These are phyloP conservation scores for Vitis hybrid DNA, from an alignment of 177 flowering plant species.

Conservation along the genomic window DNA sequence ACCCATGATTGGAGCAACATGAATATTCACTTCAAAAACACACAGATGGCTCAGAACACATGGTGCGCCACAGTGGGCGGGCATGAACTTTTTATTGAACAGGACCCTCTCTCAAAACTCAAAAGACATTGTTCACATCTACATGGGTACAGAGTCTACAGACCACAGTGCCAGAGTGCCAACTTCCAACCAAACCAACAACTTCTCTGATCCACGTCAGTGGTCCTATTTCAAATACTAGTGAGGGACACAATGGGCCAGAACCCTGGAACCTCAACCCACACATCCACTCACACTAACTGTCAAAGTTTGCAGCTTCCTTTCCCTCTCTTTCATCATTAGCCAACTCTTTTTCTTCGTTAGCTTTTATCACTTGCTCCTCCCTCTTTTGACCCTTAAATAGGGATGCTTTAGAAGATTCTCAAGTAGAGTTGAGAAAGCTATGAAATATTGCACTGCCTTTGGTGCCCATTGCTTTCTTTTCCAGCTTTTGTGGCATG, in stretches of 20 bases:
- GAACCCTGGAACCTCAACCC: neutral
- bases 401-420: conserved; percentile 10
- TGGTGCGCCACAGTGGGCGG: too few species aligned
- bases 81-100: neutral
- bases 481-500: conserved; percentile 1
- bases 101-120: neutral
- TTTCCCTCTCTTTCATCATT: conserved; percentile 8
- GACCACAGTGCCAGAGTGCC: neutral
- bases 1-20: too few species aligned
- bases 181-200: conserved; percentile 1
- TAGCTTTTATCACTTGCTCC: neutral
- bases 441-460: conserved; percentile 2
- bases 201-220: neutral
- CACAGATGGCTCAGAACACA: too few species aligned
- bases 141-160: neutral
- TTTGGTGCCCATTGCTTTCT: conserved; percentile 5
- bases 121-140: neutral
- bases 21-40: too few species aligned
- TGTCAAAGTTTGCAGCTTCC: conserved; percentile 10
- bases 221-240: neutral
- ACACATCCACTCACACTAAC: neutral
- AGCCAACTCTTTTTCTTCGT: neutral
- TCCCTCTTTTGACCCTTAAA: conserved; percentile 5
- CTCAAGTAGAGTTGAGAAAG: neutral
- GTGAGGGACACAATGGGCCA: neutral